Conservation (phyloP, 2,329 filamentous ascomycete genomes). For the Ceratocystis colombiana region DNA sequence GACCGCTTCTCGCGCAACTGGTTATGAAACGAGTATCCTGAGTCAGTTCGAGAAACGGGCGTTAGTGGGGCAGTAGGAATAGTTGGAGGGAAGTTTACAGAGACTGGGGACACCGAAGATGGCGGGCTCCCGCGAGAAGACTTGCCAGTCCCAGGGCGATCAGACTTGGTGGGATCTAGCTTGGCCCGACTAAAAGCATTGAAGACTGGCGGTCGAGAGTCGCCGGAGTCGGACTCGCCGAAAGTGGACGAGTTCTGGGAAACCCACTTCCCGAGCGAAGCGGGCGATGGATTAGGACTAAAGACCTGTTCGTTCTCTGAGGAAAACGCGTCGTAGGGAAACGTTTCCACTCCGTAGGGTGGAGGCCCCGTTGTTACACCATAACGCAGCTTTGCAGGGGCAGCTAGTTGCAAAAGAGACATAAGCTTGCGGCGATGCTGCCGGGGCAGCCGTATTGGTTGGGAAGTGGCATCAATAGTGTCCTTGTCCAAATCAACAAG, state of each 20-base stretch:
- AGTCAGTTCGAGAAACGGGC: conserved; percentile 80
- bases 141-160: conserved; percentile 67
- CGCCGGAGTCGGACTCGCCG: conserved; percentile 50
- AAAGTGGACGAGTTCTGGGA: conserved; percentile 84
- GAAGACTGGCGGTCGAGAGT: conserved; percentile 58
- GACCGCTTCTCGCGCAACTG: conserved; percentile 90
- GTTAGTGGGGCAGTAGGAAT: conserved; percentile 51
- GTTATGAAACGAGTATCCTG: conserved; percentile 74
- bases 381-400: conserved; percentile 77
- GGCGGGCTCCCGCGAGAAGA: conserved; percentile 53
- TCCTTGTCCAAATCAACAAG: conserved; percentile 89
- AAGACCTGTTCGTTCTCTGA: conserved; percentile 78
- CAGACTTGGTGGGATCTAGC: conserved; percentile 53
- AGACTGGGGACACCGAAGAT: conserved; percentile 63
- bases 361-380: conserved; percentile 83
- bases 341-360: conserved; percentile 85
- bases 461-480: conserved; percentile 71
- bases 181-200: conserved; percentile 81
- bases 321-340: conserved; percentile 79
- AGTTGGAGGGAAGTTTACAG: conserved; percentile 59
- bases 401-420: conserved; percentile 77
- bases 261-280: conserved; percentile 74
- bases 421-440: conserved; percentile 84
- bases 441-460: conserved; percentile 69
- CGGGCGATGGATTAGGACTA: conserved; percentile 56